A percentile compares a stretch with the other conserved stretches of the same genome.
Evolutionary conservation across 805 yeast species (phyloP).

Genomic region (Candida bentonensis): DNA sequence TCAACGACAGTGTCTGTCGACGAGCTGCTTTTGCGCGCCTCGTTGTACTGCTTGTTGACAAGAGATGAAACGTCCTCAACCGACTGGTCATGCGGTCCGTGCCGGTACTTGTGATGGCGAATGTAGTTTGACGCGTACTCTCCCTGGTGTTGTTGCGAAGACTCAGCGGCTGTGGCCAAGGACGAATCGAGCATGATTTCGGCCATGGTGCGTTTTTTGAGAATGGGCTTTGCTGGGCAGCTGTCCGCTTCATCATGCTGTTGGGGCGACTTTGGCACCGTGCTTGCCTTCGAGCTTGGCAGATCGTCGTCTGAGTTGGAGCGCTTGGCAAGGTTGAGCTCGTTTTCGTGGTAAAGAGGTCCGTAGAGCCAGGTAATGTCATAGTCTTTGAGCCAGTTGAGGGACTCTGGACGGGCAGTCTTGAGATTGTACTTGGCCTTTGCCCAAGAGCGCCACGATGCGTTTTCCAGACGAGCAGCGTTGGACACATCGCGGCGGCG

Average conservation of each 20-base stretch:
- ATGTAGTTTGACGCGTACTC: constrained; percentile 14
- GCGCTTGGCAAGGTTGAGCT: constrained; percentile 46
- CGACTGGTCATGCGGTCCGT: constrained; percentile 16
- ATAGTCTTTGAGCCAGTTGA: constrained; percentile 93
- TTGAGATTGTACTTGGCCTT: constrained; percentile 49
- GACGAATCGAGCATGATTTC: constrained; percentile 48
- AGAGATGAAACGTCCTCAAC: constrained; percentile 18
- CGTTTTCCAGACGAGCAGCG: constrained; percentile 67
- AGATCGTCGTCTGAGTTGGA: constrained; percentile 21
- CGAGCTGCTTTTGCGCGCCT: background rate
- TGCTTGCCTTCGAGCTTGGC: constrained; percentile 14
- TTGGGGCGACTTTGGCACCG: constrained; percentile 2
- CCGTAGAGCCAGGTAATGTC: constrained; percentile 99
- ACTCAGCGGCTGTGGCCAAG: constrained; percentile 6
- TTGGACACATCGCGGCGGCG: constrained; percentile 75
- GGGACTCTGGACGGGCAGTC: constrained; percentile 80
- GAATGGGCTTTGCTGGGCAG: constrained; percentile 53
- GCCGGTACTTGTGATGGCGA: constrained; percentile 27
- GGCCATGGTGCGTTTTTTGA: constrained; percentile 74
- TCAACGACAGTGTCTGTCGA: too few species aligned
- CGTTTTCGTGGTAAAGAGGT: constrained; percentile 48
- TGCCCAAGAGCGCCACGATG: constrained; percentile 94
- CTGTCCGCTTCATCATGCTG: constrained; percentile 1
- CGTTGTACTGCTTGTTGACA: constrained; percentile 19
- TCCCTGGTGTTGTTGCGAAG: background rate